Base-by-base conservation (phyloP, 768 basidiomycete species). In the Tephrocybe sp. region DNA sequence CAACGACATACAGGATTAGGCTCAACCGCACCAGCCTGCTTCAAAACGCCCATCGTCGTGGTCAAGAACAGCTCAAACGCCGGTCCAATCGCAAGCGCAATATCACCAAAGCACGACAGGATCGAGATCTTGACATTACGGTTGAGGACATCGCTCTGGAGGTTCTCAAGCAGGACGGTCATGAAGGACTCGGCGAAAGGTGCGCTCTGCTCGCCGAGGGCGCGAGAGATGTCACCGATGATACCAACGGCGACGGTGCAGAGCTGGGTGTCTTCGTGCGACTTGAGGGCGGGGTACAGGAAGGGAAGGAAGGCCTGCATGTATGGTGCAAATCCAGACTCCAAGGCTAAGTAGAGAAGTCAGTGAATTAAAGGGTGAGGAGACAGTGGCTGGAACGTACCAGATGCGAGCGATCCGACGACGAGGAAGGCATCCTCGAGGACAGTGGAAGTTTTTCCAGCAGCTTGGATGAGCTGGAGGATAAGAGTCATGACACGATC, bases 41-140 rank as follows among this genome's bases (percentile, higher is more conserved):
- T 77, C 42, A 99, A 73, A 21, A 99, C 94, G 16, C 72, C 79
- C 90, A 97, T 94, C 7, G 93, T 91, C 4, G 91, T 91, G 50
- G 85, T 83, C 42, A 97, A 74, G 66, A 88, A 99, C 0, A 92
- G 93, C 60, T 88, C 87, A 67, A 97, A 99, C 6, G 75, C 71
- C 11, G 82, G 73, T 1, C 91, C 91, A 54, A 97, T 86, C 1
- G 97, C 94, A 9, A 98, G 76, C 8, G 94, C 95, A 57, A 99
- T 88, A 62, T 99, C 97, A 18, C 95, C 97, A 60, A 99, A 97
- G 69, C 91, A 93, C 11, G 90, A 86, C 52, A 98, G 69, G 60
- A 98, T 91, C n/a, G 89, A 85, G 33, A 97, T 94, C 77, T 99
- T 99, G 65, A 97, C 97, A 56, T 88, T 89, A 40, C 95, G 81